Base-by-base conservation (phyloP, 805 yeast genomes). In the Candida verbasci region DNA sequence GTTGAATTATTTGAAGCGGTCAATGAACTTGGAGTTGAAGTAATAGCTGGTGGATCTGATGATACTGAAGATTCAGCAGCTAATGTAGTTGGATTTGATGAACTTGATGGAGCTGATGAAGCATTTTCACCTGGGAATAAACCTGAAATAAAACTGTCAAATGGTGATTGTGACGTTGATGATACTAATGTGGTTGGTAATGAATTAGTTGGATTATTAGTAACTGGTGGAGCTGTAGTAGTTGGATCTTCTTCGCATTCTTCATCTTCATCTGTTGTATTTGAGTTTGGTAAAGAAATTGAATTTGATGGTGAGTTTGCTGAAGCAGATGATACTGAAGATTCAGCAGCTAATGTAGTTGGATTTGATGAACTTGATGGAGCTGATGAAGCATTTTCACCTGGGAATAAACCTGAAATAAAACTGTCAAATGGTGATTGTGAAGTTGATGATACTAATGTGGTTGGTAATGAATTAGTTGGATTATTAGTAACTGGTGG, bases 211-310 rank as follows among this genome's bases (percentile, higher is more conserved):
- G 37, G 24, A 5, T 25, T 16, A 17, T 24, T 17, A 15, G 37
- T 20, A 9, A 25, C 9, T 12, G 36, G n/a, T 9, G 36, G 6
- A 22, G 36, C n/a, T 14, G 30, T 3, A 9, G 22, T 20, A n/a
- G 29, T 15, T 7, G 34, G 6, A 15, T 31, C 34, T 17, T 31
- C 39, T 31, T 42, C 44, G 24, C 40, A 37, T 5, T 32, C 29
- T n/a, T 36, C 44, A 9, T 43, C 47, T 30, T 35, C 39, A n/a
- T 21, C 36, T 21, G 39, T 27, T n/a, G 32, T n/a, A n/a, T n/a
- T n/a, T n/a, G n/a, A n/a, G n/a, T n/a, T n/a, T n/a, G n/a, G n/a
- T n/a, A n/a, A n/a, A n/a, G n/a, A 17, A 14, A 17, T 24, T 18
- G 34, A 11, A 12, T 26, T 28, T 28, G 26, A 17, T 16, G 17